Conservation (phyloP, 495 filamentous ascomycete species). For the Filosporella fistucella region DNA sequence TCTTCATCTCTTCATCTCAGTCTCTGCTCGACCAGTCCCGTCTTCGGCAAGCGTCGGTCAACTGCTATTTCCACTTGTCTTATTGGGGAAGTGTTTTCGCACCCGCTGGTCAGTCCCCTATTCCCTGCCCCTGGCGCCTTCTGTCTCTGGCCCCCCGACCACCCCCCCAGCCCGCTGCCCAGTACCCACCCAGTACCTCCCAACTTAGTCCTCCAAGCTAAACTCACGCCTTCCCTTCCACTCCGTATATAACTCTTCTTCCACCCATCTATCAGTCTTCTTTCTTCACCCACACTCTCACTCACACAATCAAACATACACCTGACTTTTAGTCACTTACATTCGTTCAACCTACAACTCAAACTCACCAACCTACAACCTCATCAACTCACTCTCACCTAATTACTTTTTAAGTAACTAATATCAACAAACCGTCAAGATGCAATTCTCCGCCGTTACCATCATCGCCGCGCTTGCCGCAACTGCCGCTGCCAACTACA, state of each 20-base stretch:
- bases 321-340: slow-evolving; percentile 59
- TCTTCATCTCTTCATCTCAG: too few species aligned
- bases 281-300: slow-evolving; percentile 41
- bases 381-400: slow-evolving; percentile 24
- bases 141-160: not conserved
- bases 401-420: slow-evolving; percentile 38
- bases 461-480: slow-evolving; percentile 57
- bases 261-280: not conserved
- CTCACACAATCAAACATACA: slow-evolving; percentile 27
- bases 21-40: too few species aligned
- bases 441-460: slow-evolving; percentile 32
- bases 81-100: not conserved
- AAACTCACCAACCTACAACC: slow-evolving; percentile 15
- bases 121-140: not conserved
- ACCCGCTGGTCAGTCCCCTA: not conserved
- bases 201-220: not conserved
- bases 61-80: too few species aligned
- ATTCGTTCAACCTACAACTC: slow-evolving; percentile 42
- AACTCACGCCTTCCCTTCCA: not conserved
- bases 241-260: slow-evolving; percentile 1
- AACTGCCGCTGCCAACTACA: slow-evolving; percentile 52
- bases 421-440: slow-evolving; percentile 31
- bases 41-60: too few species aligned
- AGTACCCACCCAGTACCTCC: not conserved
- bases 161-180: not conserved